These are phyloP conservation scores for Solanum boliviense DNA, from an alignment of 257 asterid genomes.

Conservation along the genomic window DNA sequence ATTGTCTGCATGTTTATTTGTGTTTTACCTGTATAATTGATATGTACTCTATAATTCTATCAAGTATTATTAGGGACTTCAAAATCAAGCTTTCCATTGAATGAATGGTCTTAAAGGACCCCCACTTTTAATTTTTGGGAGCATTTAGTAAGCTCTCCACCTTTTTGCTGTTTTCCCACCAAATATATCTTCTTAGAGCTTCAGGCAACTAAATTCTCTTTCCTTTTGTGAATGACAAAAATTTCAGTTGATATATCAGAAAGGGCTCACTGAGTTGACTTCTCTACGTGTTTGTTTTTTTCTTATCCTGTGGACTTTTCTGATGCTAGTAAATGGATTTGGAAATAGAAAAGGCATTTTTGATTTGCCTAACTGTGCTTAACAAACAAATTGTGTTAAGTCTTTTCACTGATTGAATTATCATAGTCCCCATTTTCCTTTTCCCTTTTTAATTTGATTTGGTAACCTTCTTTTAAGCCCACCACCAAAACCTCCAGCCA, in stretches of 20 bases:
- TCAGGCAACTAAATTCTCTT: background rate
- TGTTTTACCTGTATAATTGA: background rate
- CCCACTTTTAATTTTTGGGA: background rate
- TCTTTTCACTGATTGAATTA: background rate
- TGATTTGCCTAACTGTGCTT: background rate
- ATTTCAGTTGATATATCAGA: background rate
- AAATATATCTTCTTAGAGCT: background rate
- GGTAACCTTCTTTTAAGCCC: background rate
- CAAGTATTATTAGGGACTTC: background rate
- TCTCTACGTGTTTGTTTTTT: background rate
- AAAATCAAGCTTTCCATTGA: background rate
- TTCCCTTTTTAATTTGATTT: background rate
- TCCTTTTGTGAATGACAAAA: background rate
- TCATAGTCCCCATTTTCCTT: background rate
- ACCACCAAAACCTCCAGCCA: background rate
- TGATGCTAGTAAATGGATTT: background rate
- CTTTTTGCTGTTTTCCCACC: background rate
- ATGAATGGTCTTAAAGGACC: background rate
- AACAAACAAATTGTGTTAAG: background rate
- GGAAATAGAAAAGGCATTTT: background rate
- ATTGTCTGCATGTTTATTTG: background rate
- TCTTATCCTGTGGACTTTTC: background rate
- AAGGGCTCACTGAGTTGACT: background rate
- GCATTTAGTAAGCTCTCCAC: background rate
- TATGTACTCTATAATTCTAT: background rate